Evolutionary conservation across 2,329 filamentous ascomycete species (phyloP), one percentile per base, ranked within the genome.

Genomic region (Huntiella abstrusa): DNA sequence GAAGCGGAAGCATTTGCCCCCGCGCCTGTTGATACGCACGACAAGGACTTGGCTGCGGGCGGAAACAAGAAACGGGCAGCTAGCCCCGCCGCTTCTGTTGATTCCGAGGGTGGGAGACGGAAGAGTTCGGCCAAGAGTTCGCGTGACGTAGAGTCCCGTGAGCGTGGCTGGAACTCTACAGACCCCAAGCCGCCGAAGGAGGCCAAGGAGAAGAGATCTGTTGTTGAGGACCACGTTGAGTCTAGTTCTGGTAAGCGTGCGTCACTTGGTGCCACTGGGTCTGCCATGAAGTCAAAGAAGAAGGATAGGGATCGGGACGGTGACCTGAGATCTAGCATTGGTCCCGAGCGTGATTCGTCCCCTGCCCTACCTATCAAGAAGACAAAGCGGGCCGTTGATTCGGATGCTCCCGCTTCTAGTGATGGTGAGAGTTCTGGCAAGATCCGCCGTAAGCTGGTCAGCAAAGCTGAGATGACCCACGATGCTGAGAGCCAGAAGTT

Each of bases 381-480:
- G 54, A 54, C 65, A 4, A 74, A 69, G 52, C 67, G 68, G 41
- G 58, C 64, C 1, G 41, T 47, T 5, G 75, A 79, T 44, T 65
- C 70, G 0, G 75, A 79, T 41, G 64, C 67, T 11, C 64, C 61
- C 2, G 60, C 64, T 5, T 73, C 70, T 0, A 76, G 73, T 33
- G 71, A 71, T 54, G 74, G 67, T 2, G 73, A 76, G 55, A 58
- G 69, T 6, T 74, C 75, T 2, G 63, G 75, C 16, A 80, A 78
- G 55, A 74, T 75, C 2, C 63, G 75, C 17, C 65, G 73, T 35
- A 80, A 78, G 55, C 64, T 80, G 8, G 66, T 80, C 15, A 79
- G 75, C 1, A 75, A 75, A 33, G 70, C 69, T 44, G 75, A 79
- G 48, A 58, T 77, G 35, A 72, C 74, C 51, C 71, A 70, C 7